Evolutionary conservation across 371 early-diverging fungal species (phyloP).

Genomic region (Apophysomyces trapeziformis): DNA sequence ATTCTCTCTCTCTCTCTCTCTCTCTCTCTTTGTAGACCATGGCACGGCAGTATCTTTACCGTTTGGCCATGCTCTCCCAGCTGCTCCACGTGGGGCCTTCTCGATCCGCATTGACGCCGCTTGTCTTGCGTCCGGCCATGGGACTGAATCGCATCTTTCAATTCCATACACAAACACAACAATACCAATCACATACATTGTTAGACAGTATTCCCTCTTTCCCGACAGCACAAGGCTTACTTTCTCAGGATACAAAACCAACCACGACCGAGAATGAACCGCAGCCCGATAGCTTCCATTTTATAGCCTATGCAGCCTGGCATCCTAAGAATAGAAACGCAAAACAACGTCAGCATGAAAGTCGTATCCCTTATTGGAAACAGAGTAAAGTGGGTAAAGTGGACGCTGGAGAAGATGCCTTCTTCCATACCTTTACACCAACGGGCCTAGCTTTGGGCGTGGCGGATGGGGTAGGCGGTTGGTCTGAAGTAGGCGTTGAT

Average conservation of each 20-base stretch:
- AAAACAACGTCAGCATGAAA: slow-evolving; percentile 27
- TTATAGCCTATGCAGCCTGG: slow-evolving; percentile 53
- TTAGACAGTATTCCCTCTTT: slow-evolving; percentile 4
- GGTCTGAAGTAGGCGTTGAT: slow-evolving; percentile 61
- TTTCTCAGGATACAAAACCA: background rate
- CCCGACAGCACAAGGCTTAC: background rate
- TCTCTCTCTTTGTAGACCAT: background rate
- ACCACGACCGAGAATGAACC: slow-evolving; percentile 1
- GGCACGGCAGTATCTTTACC: slow-evolving; percentile 30
- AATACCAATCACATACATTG: slow-evolving; percentile 4
- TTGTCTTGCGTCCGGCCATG: slow-evolving; percentile 22
- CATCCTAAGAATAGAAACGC: slow-evolving; percentile 48
- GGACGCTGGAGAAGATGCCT: slow-evolving; percentile 77
- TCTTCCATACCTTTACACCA: slow-evolving; percentile 65
- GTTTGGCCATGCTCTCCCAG: slow-evolving; percentile 26
- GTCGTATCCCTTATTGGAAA: slow-evolving; percentile 53
- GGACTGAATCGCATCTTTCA: slow-evolving; percentile 19
- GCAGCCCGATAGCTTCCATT: slow-evolving; percentile 29
- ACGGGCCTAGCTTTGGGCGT: slow-evolving; percentile 66
- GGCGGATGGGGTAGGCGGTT: slow-evolving; percentile 77
- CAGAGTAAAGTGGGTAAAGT: slow-evolving; percentile 58
- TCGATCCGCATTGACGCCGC: background rate
- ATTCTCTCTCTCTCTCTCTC: no score
- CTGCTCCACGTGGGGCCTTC: slow-evolving; percentile 14
- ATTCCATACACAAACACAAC: slow-evolving; percentile 4